phyloP scores from a whole-genome alignment of 2,329 filamentous ascomycete species.

The Botryotinia globosa region DNA sequence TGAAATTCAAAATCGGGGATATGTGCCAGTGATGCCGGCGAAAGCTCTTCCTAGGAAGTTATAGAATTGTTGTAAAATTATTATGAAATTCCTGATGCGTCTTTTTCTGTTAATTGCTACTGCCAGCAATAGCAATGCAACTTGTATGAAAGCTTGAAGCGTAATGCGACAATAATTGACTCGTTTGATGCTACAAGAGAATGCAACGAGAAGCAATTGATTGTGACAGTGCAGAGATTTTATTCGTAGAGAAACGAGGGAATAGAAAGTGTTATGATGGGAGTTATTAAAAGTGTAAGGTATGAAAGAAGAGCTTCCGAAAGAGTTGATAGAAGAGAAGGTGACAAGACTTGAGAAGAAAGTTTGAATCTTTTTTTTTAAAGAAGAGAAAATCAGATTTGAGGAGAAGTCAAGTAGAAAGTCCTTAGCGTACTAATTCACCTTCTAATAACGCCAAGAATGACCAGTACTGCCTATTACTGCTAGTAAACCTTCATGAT shows the following conservation, averaged over 20 bases:
- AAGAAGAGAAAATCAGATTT: background rate
- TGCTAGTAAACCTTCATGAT: background rate
- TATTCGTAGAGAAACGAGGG: too few relatives aligned
- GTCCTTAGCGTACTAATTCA: background rate
- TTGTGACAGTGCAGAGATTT: background rate
- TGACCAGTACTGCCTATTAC: background rate
- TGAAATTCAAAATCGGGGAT: background rate
- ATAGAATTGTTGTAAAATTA: background rate
- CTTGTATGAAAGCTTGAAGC: slow-evolving; percentile 7
- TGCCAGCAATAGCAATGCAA: slow-evolving; percentile 8
- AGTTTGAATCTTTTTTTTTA: background rate
- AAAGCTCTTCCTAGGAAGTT: background rate
- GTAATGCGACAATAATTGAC: background rate
- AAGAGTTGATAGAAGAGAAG: background rate
- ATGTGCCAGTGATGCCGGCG: background rate
- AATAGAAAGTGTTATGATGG: background rate
- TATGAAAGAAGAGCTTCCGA: background rate
- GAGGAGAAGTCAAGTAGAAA: background rate
- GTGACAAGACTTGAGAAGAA: background rate
- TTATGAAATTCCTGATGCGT: background rate
- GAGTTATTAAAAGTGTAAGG: background rate
- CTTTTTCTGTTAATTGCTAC: background rate
- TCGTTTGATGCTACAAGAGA: slow-evolving; percentile 5
- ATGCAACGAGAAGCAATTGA: slow-evolving; percentile 11
- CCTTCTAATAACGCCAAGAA: background rate